Evolutionary conservation across 2,329 filamentous ascomycete genomes (phyloP).

Genomic region (Tricladium varicosporioides): DNA sequence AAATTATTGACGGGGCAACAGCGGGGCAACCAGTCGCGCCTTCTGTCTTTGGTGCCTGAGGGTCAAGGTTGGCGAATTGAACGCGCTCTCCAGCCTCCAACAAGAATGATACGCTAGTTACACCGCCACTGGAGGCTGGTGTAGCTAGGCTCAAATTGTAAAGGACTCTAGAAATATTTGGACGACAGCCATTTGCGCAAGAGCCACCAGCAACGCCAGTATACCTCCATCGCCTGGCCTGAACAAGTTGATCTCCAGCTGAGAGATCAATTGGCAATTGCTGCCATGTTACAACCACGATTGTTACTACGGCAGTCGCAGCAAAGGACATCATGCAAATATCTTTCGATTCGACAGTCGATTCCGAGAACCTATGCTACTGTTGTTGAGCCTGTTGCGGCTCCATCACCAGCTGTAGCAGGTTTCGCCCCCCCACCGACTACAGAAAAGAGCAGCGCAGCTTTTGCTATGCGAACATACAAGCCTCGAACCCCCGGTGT

Average conservation of each 20-base stretch:
- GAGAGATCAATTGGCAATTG: conserved; percentile 23
- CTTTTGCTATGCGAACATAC: conserved; percentile 68
- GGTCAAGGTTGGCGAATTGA: conserved; percentile 2
- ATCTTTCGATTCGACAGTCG: conserved; percentile 43
- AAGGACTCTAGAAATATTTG: conserved; percentile 1
- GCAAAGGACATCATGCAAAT: conserved; percentile 44
- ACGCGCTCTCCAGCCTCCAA: conserved; percentile 3
- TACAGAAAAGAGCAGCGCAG: conserved; percentile 39
- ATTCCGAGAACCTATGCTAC: conserved; percentile 52
- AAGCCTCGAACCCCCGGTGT: conserved; percentile 91
- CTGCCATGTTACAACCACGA: conserved; percentile 63
- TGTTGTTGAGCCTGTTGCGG: conserved; percentile 37
- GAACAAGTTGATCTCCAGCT: background rate
- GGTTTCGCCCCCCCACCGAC: conserved; percentile 45
- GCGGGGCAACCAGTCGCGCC: background rate
- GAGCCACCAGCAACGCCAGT: background rate
- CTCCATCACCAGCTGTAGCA: conserved; percentile 36
- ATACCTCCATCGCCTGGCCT: background rate
- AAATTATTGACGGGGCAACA: conserved; percentile 1
- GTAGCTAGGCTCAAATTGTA: background rate
- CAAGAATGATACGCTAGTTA: background rate
- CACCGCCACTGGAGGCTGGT: background rate
- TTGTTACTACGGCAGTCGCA: conserved; percentile 48
- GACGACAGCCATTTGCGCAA: background rate
- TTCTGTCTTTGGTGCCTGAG: background rate